phyloP scores from a whole-genome alignment of 257 asterid species.

The Forsythia suspensa region DNA sequence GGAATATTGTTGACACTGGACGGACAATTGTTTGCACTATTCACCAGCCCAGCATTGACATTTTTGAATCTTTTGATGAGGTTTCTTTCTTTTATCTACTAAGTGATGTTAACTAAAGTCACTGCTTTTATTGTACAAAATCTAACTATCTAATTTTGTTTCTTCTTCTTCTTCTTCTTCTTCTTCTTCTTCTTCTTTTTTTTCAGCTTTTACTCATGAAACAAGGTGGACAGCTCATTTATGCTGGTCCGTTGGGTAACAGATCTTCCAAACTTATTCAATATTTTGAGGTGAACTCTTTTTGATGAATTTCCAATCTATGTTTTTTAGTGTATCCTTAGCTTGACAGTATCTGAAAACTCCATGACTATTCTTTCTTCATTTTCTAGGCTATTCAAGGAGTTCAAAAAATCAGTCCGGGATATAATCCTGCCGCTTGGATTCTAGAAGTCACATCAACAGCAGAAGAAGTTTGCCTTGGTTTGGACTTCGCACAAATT shows the following conservation, averaged over 20 bases:
- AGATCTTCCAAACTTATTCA: conserved; percentile 62
- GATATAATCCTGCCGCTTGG: conserved; percentile 94
- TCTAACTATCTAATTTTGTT: not conserved
- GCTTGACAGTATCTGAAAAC: not conserved
- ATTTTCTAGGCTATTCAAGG: conserved; percentile 57
- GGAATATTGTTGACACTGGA: conserved; percentile 88
- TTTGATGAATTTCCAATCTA: conserved; percentile 1
- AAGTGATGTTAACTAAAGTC: not conserved
- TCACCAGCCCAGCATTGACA: conserved; percentile 90
- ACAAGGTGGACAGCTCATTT: conserved; percentile 87
- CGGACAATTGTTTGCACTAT: conserved; percentile 90
- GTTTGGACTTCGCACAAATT: conserved; percentile 69
- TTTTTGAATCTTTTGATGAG: conserved; percentile 89
- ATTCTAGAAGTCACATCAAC: conserved; percentile 80
- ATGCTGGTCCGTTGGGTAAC: conserved; percentile 87
- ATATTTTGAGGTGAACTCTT: conserved; percentile 70
- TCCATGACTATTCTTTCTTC: not conserved
- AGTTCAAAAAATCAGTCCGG: conserved; percentile 59
- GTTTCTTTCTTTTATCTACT: conserved; percentile 30
- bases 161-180: conserved; percentile 7
- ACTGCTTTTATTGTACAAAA: not conserved
- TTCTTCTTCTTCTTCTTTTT: conserved; percentile 7
- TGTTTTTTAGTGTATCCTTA: not conserved
- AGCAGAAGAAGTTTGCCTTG: conserved; percentile 67
- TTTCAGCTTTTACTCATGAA: conserved; percentile 80